phyloP scores from a whole-genome alignment of 306 rosid species.

The Luffa aegyptiaca region DNA sequence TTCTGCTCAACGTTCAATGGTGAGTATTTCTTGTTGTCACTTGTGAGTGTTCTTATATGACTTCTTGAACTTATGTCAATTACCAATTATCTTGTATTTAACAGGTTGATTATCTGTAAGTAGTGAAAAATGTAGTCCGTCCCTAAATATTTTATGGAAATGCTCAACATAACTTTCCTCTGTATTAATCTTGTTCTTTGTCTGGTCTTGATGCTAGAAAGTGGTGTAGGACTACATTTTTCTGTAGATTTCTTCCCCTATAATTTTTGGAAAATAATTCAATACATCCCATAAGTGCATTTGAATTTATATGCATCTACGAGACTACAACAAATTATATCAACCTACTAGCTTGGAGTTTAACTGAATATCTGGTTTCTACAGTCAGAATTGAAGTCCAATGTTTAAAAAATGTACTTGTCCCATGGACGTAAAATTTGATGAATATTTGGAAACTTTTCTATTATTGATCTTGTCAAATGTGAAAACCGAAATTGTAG shows the following conservation, averaged over 20 bases:
- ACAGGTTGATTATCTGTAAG: not conserved
- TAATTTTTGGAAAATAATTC: not conserved
- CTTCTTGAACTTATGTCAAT: not conserved
- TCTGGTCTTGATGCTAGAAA: not conserved
- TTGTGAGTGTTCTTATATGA: not conserved
- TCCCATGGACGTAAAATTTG: not conserved
- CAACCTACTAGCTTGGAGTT: not conserved
- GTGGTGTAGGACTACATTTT: not conserved
- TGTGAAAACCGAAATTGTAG: not conserved
- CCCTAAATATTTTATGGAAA: not conserved
- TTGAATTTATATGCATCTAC: not conserved
- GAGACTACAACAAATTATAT: not conserved
- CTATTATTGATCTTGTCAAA: not conserved
- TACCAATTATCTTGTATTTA: not conserved
- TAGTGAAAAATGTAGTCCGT: not conserved
- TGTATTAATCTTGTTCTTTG: not conserved
- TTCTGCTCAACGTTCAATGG: slow-evolving; percentile 82
- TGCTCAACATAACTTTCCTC: not conserved
- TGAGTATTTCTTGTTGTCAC: slow-evolving; percentile 16
- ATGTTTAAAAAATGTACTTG: not conserved
- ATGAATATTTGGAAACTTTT: not conserved
- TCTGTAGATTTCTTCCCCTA: not conserved
- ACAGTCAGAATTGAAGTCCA: not conserved
- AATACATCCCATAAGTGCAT: not conserved
- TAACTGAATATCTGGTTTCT: not conserved